Conservation (phyloP, 73 alveolate species). For the Tetrahymena elliotti region DNA sequence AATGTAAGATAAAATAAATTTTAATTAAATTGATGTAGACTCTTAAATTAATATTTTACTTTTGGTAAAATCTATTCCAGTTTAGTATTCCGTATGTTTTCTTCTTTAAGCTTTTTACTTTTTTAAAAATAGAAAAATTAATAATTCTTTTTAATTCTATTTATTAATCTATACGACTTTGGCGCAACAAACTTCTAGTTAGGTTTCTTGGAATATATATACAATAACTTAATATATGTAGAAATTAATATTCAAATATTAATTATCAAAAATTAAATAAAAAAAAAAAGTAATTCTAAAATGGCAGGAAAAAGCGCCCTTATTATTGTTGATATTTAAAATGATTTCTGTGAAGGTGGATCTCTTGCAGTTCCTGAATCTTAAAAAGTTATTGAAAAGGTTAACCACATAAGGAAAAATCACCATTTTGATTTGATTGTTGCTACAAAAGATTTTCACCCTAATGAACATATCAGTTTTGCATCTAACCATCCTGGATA, state of each 20-base stretch:
- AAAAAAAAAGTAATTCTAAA: background rate
- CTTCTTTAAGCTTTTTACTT: too few relatives aligned
- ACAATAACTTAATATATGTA: background rate
- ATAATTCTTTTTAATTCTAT: background rate
- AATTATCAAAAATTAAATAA: background rate
- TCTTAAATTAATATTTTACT: too few relatives aligned
- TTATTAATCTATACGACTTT: too few relatives aligned
- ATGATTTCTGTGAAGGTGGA: constrained; percentile 97
- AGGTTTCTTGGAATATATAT: background rate
- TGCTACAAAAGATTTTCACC: constrained; percentile 88
- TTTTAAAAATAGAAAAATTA: too few relatives aligned
- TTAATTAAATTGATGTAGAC: too few relatives aligned
- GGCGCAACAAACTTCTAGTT: background rate
- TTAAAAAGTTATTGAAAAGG: constrained; percentile 63
- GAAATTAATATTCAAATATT: background rate
- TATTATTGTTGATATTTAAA: constrained; percentile 85
- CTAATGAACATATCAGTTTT: constrained; percentile 75
- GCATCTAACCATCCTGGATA: constrained; percentile 59
- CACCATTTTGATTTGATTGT: constrained; percentile 48
- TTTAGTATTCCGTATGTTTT: too few relatives aligned
- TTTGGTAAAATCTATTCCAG: too few relatives aligned
- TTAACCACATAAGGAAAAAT: constrained; percentile 66
- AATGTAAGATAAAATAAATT: too few relatives aligned
- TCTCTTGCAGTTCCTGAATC: constrained; percentile 74
- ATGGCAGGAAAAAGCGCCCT: constrained; percentile 41